Evolutionary conservation across 2,329 filamentous ascomycete species (phyloP), one percentile per base, ranked within the genome.

Genomic region (Clonostachys byssicola): DNA sequence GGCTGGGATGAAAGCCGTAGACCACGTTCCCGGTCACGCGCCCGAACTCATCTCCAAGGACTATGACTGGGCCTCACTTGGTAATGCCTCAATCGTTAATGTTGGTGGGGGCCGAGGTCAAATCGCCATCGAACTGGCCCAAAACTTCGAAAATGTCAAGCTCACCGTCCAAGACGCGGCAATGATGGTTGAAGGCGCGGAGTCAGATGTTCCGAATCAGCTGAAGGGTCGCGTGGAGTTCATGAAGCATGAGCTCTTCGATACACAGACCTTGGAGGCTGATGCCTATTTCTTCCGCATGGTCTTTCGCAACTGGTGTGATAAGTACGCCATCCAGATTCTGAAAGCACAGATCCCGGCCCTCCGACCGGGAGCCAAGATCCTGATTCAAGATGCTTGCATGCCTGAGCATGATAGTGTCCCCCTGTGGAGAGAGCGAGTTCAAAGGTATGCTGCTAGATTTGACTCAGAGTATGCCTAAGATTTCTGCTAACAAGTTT

Each of bases 231-330:
- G 68, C 7, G 59, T 72, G 12, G 55, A 52, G 7, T 71, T 70
- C 52, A 50, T 60, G 35, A 56, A 58, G 12, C 68, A 71, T 51
- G 60, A 66, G 53, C 65, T 72, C 51, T 70, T 71, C 59, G 48
- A 60, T 36, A 64, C 65, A 2, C 68, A 72, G 51, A 52, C 62
- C 1, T 56, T 65, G 5, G 47, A 60, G 17, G 76, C 71, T 7
- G 74, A 76, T 47, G 62, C 77, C 43, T 81, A 76, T 60, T 62
- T 80, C 47, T 58, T 81, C 51, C 77, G 77, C 54, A 62, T 72
- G 49, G 76, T 81, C 47, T 63, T 82, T 12, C 78, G 81, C 57
- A 75, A 80, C 61, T 79, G 75, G 74, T 67, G 75, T 0, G 75
- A 80, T 46, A 60, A 63, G 16, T 64, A 73, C 43, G 60, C 61